These are phyloP conservation scores for Starmerella stellata DNA, from an alignment of 805 yeast genomes.

Conservation along the genomic window DNA sequence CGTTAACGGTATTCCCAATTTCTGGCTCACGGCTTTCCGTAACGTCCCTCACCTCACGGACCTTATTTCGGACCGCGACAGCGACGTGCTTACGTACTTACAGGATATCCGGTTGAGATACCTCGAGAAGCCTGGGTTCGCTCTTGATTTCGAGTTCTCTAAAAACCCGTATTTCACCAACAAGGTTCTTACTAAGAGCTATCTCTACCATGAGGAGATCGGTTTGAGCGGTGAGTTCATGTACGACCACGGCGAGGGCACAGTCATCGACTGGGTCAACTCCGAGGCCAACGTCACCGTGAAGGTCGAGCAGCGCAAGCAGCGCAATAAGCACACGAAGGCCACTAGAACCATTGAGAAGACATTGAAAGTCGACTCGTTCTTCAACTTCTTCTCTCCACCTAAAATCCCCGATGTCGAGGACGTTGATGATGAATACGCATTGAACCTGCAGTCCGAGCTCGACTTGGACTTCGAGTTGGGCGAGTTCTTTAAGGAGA, in stretches of 20 bases:
- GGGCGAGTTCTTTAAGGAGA: constrained; percentile 92
- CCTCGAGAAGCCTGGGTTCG: constrained; percentile 68
- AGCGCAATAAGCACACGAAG: constrained; percentile 87
- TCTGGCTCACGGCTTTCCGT: constrained; percentile 92
- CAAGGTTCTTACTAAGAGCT: constrained; percentile 57
- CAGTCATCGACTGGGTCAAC: constrained; percentile 64
- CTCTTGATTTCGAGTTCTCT: constrained; percentile 62
- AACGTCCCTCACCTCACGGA: constrained; percentile 67
- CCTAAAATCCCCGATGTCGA: constrained; percentile 57
- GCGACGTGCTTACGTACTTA: constrained; percentile 57
- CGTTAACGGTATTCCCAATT: constrained; percentile 68
- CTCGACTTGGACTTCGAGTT: constrained; percentile 84
- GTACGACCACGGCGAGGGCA: constrained; percentile 91
- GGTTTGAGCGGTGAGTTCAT: constrained; percentile 93
- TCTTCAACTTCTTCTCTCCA: constrained; percentile 89
- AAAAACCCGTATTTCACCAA: constrained; percentile 64
- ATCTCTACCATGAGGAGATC: constrained; percentile 81
- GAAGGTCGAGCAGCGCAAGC: constrained; percentile 81
- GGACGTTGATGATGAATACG: constrained; percentile 39
- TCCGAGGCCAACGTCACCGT: constrained; percentile 73
- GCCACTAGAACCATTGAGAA: constrained; percentile 93
- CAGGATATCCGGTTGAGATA: constrained; percentile 61
- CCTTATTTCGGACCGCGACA: constrained; percentile 75
- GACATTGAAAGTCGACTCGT: constrained; percentile 82
- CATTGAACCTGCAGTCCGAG: constrained; percentile 60